phyloP scores from a whole-genome alignment of 371 early-diverging fungal genomes.

The Mucor racemosus region DNA sequence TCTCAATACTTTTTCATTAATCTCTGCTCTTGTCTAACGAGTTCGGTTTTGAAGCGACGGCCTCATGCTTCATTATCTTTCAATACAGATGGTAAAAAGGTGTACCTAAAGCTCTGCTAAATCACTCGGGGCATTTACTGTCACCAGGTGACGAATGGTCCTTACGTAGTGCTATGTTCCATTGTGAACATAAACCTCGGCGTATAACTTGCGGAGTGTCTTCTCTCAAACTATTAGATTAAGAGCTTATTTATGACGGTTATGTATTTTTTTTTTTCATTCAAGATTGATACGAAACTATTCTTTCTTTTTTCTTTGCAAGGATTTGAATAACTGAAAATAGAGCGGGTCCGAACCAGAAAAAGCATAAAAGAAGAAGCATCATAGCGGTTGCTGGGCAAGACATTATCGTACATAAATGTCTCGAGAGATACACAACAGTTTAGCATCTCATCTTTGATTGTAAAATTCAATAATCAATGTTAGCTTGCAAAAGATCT shows the following conservation, averaged over 20 bases:
- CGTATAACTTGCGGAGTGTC: conserved; percentile 22
- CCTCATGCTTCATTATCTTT: conserved; percentile 20
- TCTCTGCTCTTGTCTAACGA: conserved; percentile 16
- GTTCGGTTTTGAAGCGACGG: conserved; percentile 19
- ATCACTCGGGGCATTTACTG: conserved; percentile 18
- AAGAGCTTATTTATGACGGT: conserved; percentile 10
- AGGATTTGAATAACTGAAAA: conserved; percentile 10
- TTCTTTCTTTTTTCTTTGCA: conserved; percentile 3
- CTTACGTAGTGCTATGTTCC: conserved; percentile 22
- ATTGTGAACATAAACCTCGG: conserved; percentile 15
- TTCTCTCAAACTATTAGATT: conserved; percentile 17
- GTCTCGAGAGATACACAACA: no score
- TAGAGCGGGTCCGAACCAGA: conserved; percentile 12
- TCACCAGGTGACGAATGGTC: conserved; percentile 16
- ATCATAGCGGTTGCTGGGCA: no score
- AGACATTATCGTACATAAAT: no score
- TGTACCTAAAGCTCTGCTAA: conserved; percentile 20
- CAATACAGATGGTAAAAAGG: conserved; percentile 21
- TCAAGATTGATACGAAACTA: conserved; percentile 8
- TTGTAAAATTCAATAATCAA: no score
- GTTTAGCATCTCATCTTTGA: no score
- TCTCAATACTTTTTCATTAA: no score
- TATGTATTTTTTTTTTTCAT: conserved; percentile 12
- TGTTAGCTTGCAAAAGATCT: no score
- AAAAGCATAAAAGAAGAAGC: no score